phyloP scores from a whole-genome alignment of 23 red algal species.

The Agarophyton chilense region DNA sequence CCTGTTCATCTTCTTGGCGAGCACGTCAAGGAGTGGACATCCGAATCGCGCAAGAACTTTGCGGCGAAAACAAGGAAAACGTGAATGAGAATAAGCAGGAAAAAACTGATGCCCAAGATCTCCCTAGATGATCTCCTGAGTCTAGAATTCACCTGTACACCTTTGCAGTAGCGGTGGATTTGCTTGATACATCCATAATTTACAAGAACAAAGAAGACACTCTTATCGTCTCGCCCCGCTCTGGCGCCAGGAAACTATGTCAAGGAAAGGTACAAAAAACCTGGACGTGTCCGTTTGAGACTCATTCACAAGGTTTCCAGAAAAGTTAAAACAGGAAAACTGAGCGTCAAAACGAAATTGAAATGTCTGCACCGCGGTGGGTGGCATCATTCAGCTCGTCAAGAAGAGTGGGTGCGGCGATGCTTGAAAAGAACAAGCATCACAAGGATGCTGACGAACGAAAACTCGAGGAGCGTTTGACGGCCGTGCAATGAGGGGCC shows the following conservation, averaged over 20 bases:
- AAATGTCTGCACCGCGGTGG: neutral
- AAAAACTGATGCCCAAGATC: neutral
- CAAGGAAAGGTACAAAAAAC: neutral
- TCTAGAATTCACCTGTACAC: neutral
- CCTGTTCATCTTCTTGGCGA: neutral
- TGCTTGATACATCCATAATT: neutral
- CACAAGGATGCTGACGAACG: slow-evolving; percentile 4
- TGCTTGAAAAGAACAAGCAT: neutral
- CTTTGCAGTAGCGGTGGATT: neutral
- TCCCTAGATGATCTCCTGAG: neutral
- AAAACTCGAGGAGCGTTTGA: neutral
- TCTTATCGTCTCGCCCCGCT: neutral
- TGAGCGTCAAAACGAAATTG: neutral
- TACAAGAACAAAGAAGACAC: neutral
- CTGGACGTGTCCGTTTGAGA: neutral
- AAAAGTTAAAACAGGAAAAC: neutral
- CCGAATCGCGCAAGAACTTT: neutral
- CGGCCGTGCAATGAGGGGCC: neutral
- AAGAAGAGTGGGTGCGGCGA: neutral
- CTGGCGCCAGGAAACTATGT: neutral
- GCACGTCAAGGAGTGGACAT: neutral
- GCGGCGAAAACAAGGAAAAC: neutral
- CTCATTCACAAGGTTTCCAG: neutral
- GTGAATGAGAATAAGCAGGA: neutral
- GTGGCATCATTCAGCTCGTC: neutral